Conservation (phyloP, 2,329 filamentous ascomycete genomes). For the Metarhizium sp. region DNA sequence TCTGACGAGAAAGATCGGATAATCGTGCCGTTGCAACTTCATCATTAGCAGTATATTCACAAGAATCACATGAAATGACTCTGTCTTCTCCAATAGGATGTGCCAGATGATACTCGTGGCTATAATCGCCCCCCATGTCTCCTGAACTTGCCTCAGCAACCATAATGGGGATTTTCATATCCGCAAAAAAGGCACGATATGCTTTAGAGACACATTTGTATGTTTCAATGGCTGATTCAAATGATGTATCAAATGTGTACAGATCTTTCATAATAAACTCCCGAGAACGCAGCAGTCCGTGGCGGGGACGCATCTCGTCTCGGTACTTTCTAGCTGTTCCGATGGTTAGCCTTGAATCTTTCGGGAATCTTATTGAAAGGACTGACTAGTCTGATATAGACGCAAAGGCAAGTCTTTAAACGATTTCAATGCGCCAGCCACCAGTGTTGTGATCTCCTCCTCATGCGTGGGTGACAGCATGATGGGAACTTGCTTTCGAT, state of each 20-base stretch:
- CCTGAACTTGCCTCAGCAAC: constrained; percentile 87
- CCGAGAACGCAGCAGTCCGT: constrained; percentile 76
- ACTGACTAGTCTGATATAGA: constrained; percentile 78
- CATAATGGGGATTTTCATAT: constrained; percentile 73
- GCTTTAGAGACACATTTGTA: constrained; percentile 66
- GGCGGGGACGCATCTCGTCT: constrained; percentile 80
- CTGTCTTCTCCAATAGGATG: constrained; percentile 76
- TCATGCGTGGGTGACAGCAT: constrained; percentile 90
- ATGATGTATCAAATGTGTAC: constrained; percentile 79
- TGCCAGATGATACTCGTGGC: constrained; percentile 89
- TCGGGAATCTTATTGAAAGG: too few relatives aligned
- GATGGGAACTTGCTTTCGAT: constrained; percentile 66
- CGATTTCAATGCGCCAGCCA: constrained; percentile 63
- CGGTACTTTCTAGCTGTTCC: constrained; percentile 75
- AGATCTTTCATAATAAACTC: constrained; percentile 99
- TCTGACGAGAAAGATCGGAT: neutral
- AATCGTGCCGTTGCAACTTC: constrained; percentile 56
- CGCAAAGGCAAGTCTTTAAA: constrained; percentile 80
- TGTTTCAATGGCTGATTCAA: constrained; percentile 62
- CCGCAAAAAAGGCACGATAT: constrained; percentile 70
- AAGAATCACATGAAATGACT: constrained; percentile 65
- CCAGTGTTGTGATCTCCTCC: constrained; percentile 84
- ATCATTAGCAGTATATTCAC: constrained; percentile 74
- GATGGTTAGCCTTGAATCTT: neutral
- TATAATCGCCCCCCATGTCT: constrained; percentile 88